A percentile compares a stretch with the other conserved stretches of the same genome.
Evolutionary conservation across 441 rosid genomes (phyloP).

Genomic region (Breynia disticha): DNA sequence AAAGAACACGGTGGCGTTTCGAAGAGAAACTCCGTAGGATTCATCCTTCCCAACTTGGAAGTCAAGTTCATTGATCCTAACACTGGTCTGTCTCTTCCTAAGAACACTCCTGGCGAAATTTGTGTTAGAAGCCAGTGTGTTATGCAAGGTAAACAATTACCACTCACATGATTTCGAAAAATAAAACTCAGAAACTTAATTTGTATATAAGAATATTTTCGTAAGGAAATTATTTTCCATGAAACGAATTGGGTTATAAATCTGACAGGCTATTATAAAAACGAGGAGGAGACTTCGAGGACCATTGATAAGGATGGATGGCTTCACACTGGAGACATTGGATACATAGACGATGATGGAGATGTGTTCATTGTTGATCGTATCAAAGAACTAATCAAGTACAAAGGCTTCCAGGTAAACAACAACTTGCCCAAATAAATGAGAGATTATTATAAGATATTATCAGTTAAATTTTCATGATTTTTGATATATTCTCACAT

Average conservation of each 20-base stretch:
- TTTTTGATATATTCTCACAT: too few relatives aligned
- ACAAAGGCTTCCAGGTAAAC: slow-evolving; percentile 87
- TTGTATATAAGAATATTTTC: too few relatives aligned
- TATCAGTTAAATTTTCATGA: too few relatives aligned
- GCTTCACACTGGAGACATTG: slow-evolving; percentile 89
- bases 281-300: slow-evolving; percentile 61
- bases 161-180: too few relatives aligned
- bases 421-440: background rate
- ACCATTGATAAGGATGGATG: slow-evolving; percentile 69
- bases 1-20: slow-evolving; percentile 42
- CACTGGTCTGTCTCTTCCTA: slow-evolving; percentile 51
- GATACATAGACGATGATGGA: slow-evolving; percentile 82
- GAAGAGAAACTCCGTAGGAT: slow-evolving; percentile 84
- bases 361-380: slow-evolving; percentile 86
- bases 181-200: too few relatives aligned
- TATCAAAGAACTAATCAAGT: slow-evolving; percentile 87
- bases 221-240: background rate
- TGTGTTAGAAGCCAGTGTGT: slow-evolving; percentile 90
- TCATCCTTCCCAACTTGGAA: slow-evolving; percentile 74
- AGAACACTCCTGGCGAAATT: slow-evolving; percentile 65
- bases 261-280: slow-evolving; percentile 49
- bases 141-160: slow-evolving; percentile 46
- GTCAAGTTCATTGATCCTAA: slow-evolving; percentile 81
- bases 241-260: background rate
- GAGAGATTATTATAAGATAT: background rate